phyloP scores from a whole-genome alignment of 495 filamentous ascomycete genomes.

The Penicillium crystallinum region DNA sequence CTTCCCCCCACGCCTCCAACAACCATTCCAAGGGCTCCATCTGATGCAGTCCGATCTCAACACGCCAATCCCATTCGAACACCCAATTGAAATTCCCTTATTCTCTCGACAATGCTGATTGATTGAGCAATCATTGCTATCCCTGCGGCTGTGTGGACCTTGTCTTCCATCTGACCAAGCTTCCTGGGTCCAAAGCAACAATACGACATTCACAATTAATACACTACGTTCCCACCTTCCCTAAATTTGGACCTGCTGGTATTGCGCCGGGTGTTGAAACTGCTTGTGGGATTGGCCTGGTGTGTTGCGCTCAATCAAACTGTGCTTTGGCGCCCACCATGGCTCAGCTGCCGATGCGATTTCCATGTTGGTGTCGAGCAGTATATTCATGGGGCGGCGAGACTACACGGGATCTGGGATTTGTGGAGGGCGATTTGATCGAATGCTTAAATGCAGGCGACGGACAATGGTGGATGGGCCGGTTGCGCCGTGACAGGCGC shows the following conservation, averaged over 20 bases:
- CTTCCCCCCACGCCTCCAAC: conserved; percentile 10
- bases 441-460: conserved; percentile 97
- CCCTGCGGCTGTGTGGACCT: conserved; percentile 16
- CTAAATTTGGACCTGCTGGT: not conserved
- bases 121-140: conserved; percentile 8
- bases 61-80: not conserved
- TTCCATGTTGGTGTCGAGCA: conserved; percentile 94
- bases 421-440: conserved; percentile 95
- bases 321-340: conserved; percentile 31
- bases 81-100: not conserved
- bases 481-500: conserved; percentile 76
- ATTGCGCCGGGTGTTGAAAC: not conserved
- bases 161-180: conserved; percentile 13
- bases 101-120: conserved; percentile 14
- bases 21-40: not conserved
- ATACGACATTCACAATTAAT: not conserved
- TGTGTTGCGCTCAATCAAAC: not conserved
- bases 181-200: not conserved
- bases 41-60: not conserved
- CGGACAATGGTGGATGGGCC: conserved; percentile 96
- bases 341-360: conserved; percentile 70
- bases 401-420: conserved; percentile 89
- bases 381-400: conserved; percentile 98
- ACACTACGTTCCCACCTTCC: not conserved
- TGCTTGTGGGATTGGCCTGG: not conserved